These are phyloP conservation scores for Agastache rugosa DNA, from an alignment of 257 asterid species.

Conservation along the genomic window DNA sequence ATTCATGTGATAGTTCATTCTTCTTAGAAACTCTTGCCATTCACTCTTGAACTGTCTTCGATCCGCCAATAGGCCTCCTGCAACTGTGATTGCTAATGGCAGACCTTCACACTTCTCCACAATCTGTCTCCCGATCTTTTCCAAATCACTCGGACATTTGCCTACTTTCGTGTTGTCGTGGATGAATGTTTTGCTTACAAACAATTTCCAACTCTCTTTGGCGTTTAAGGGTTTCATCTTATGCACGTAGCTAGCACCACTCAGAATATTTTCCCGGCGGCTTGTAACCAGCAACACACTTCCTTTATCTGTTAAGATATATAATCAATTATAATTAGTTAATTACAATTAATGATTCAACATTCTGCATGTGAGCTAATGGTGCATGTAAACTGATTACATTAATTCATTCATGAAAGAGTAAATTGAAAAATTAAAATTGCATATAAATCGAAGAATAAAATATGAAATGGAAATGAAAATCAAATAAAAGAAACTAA, in stretches of 20 bases:
- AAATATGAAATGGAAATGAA: no score
- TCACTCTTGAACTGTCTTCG: slow-evolving; percentile 5
- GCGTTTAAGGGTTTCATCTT: no score
- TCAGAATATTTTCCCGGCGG: neutral
- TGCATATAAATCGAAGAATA: no score
- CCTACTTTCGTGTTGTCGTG: neutral
- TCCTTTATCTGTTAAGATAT: neutral
- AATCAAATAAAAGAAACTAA: no score
- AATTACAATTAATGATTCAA: neutral
- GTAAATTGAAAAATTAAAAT: no score
- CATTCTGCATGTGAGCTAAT: neutral
- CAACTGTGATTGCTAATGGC: slow-evolving; percentile 36
- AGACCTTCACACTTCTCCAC: slow-evolving; percentile 34
- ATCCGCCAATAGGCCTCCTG: slow-evolving; percentile 33
- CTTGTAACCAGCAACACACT: neutral
- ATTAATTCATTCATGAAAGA: no score
- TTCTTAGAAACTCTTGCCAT: slow-evolving; percentile 29
- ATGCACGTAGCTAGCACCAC: neutral
- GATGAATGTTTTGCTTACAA: neutral
- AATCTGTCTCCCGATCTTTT: slow-evolving; percentile 30
- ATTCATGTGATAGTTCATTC: neutral
- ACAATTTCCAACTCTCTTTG: neutral
- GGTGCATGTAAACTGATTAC: no score
- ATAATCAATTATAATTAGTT: no score
- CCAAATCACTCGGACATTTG: slow-evolving; percentile 30